Evolutionary conservation across 257 asterid species (phyloP).

Genomic region (Lycium ferocissimum): DNA sequence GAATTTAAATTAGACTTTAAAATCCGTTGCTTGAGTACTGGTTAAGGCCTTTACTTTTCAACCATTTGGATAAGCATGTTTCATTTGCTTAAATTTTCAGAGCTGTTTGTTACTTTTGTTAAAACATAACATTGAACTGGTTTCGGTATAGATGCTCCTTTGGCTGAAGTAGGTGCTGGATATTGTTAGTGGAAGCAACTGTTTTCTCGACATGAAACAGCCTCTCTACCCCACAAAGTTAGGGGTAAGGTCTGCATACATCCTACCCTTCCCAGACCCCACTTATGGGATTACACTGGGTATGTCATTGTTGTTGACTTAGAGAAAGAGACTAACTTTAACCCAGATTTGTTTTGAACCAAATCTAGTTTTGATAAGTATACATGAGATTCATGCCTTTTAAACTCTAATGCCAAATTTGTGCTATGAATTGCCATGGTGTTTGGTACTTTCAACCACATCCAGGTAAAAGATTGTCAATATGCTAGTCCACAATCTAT

Average conservation of each 20-base stretch:
- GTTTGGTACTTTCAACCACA: not conserved
- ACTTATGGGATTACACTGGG: no score
- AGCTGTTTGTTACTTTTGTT: not conserved
- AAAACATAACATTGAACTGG: not conserved
- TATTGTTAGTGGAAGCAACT: conserved; percentile 8
- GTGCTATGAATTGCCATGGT: conserved; percentile 16
- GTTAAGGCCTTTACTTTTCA: conserved; percentile 24
- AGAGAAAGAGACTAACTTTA: not conserved
- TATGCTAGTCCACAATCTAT: not conserved
- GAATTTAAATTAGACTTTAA: not conserved
- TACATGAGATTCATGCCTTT: conserved; percentile 8
- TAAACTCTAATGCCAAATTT: not conserved
- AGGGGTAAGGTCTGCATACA: no score
- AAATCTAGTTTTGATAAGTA: not conserved
- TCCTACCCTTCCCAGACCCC: no score
- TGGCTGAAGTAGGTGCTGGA: conserved; percentile 18
- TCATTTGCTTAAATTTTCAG: conserved; percentile 16
- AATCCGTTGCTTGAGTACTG: not conserved
- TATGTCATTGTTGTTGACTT: not conserved
- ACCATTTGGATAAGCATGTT: not conserved
- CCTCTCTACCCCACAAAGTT: no score
- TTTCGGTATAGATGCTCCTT: not conserved
- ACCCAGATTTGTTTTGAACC: not conserved
- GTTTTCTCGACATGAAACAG: not conserved
- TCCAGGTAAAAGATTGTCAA: conserved; percentile 20